Base-by-base conservation (phyloP, 345 rosid species). In the Heritiera littoralis region DNA sequence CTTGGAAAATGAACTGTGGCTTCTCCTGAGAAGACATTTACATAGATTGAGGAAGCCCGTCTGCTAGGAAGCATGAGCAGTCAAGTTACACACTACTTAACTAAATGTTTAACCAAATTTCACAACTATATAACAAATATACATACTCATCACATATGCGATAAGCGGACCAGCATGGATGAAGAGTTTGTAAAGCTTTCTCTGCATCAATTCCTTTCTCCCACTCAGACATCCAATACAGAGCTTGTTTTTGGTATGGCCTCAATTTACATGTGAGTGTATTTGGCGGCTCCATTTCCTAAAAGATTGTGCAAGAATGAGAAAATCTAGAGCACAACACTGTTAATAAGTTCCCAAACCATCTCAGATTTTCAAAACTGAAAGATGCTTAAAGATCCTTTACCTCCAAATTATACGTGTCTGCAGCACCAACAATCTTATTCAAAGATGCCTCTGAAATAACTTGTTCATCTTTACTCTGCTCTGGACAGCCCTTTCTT, bases 231-330 rank as follows among this genome's bases (percentile, higher is more conserved):
- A 92, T 92, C 90, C 92, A 90, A 83, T 83, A 83, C 43, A 90
- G 89, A 75, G 94, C 92, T 82, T 92, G 92, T 79, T 90, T 92
- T 80, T 92, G 94, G 81, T 87, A 92, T 1, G 92, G 88, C 86
- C 82, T 92, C 60, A 90, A 82, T 72, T 74, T 61, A 76, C 94
- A 89, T 7, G 51, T 86, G 41, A 90, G 88, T 6, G 91, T 86
- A 32, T 77, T 41, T 5, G 94, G 91, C 38, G 97, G 87, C 78
- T 89, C 96, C 91, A 89, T 89, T 80, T 90, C 94, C 94, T 87
- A 52, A 64, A 86, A 68, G 20, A 14, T 49, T 10, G 23, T 40
- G 20, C 32, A 52, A 52, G 30, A 13, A 64, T 32, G 30, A 72
- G 40, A 41, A 5, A 41, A 23, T 23, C n/a, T 15, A 71, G 51